Conservation (phyloP, 176 grass and related monocot genomes). For the Ampelocalamus luodianensis region DNA sequence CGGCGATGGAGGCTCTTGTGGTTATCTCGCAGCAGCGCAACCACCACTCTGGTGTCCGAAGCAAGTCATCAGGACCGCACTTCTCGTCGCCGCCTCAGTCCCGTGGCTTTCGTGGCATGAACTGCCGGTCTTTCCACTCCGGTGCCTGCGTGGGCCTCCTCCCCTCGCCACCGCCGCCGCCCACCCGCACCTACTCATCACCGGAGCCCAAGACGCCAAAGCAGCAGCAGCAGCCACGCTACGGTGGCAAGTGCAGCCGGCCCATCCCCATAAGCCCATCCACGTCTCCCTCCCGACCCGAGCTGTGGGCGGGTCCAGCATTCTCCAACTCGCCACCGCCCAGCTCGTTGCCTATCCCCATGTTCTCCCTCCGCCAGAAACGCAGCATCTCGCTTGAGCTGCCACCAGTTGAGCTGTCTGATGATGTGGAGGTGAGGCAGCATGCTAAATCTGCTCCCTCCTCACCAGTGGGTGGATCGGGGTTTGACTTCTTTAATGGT, state of each 20-base stretch:
- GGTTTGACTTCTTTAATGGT: slow-evolving; percentile 49
- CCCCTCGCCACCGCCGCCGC: slow-evolving; percentile 33
- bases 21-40: slow-evolving; percentile 62
- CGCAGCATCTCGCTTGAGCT: slow-evolving; percentile 73
- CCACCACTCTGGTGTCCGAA: slow-evolving; percentile 33
- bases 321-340: slow-evolving; percentile 85
- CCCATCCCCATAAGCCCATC: slow-evolving; percentile 56
- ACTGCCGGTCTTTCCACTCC: slow-evolving; percentile 65
- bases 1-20: slow-evolving; percentile 61
- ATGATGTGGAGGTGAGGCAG: slow-evolving; percentile 29
- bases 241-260: slow-evolving; percentile 50
- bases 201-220: slow-evolving; percentile 42
- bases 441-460: slow-evolving; percentile 77
- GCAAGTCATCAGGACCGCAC: slow-evolving; percentile 39
- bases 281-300: slow-evolving; percentile 44
- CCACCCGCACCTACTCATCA: slow-evolving; percentile 20
- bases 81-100: slow-evolving; percentile 25
- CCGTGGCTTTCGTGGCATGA: slow-evolving; percentile 52
- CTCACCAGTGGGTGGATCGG: slow-evolving; percentile 56
- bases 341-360: slow-evolving; percentile 69
- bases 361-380: slow-evolving; percentile 73
- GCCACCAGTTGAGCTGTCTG: slow-evolving; percentile 40
- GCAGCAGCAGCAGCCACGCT: slow-evolving; percentile 37
- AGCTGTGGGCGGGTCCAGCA: slow-evolving; percentile 72
- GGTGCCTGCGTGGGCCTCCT: slow-evolving; percentile 6